Evolutionary conservation across 805 yeast genomes (phyloP), one percentile per base, ranked within the genome.

Genomic region (Pichia insulana): DNA sequence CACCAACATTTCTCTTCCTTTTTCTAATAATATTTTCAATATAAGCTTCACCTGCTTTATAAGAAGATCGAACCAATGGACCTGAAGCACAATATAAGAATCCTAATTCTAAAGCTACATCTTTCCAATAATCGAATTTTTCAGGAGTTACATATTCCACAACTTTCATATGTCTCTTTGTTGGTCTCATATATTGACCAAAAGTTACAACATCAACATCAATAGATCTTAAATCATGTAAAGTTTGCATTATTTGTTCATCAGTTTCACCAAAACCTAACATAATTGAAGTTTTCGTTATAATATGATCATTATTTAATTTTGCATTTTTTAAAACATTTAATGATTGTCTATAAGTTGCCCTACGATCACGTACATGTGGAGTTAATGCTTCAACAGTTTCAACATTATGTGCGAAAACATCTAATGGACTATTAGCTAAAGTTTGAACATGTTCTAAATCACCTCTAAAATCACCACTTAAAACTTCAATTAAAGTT

Each of bases 141-240:
- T 85, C 96, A 2, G 99, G 99, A 20, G 78, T 83, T 16, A 92
- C 77, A 56, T 92, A 92, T 53, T 90, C 97, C 10, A 86, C 96
- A 34, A 92, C 99, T 67, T 89, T 89, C 94, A 92, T 88, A 63
- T 92, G 99, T 58, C 98, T 80, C 65, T 85, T 92, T 2, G 99
- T 92, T 36, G 99, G 99, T 61, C 98, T 76, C 97, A 92, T 92
- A 63, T 92, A 92, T 65, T 92, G 99, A 30, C 99, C 99, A 64
- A 92, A 92, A 0, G 99, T 92, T 15, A 92, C 96, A 39, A 92
- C 95, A 57, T 92, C 97, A 61, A 95, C 92, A 8, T 73, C 67
- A 35, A 81, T 74, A 16, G 66, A 77, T 49, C 97, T 75, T 51
- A 94, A 68, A 59, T 86, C 95, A 48, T 63, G 70, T 55, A 92